Evolutionary conservation across 495 filamentous ascomycete species (phyloP).

Genomic region (Talaromyces thailandensis): DNA sequence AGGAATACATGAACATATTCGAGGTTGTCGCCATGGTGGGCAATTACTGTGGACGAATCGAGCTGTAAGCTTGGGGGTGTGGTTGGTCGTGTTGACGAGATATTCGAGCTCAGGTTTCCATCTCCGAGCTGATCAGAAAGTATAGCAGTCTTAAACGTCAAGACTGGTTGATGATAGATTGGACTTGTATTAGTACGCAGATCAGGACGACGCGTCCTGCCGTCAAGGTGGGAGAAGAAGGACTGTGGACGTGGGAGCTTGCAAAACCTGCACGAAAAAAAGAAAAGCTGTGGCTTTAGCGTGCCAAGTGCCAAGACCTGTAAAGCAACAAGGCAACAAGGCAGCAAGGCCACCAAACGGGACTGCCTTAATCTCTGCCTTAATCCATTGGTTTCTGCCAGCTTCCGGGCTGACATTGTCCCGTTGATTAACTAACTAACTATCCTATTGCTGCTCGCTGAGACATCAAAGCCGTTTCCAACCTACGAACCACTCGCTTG

Average conservation of each 20-base stretch:
- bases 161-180: neutral
- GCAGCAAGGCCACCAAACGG: neutral
- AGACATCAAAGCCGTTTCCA: neutral
- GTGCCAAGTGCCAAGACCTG: neutral
- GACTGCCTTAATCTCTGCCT: slow-evolving; percentile 9
- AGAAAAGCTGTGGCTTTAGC: slow-evolving; percentile 7
- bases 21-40: slow-evolving; percentile 90
- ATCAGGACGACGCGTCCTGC: neutral
- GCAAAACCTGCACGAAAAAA: neutral
- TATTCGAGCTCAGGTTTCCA: slow-evolving; percentile 5
- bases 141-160: neutral
- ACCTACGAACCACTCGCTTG: neutral
- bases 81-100: slow-evolving; percentile 8
- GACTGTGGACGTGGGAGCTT: neutral
- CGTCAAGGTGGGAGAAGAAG: neutral
- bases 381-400: slow-evolving; percentile 28
- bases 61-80: slow-evolving; percentile 11
- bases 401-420: slow-evolving; percentile 15
- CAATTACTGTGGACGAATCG: slow-evolving; percentile 13
- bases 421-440: neutral
- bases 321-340: neutral
- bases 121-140: neutral
- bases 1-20: slow-evolving; percentile 94
- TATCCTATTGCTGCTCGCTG: neutral
- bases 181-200: neutral